Conservation (phyloP, 257 asterid genomes). For the Petunia secreta region DNA sequence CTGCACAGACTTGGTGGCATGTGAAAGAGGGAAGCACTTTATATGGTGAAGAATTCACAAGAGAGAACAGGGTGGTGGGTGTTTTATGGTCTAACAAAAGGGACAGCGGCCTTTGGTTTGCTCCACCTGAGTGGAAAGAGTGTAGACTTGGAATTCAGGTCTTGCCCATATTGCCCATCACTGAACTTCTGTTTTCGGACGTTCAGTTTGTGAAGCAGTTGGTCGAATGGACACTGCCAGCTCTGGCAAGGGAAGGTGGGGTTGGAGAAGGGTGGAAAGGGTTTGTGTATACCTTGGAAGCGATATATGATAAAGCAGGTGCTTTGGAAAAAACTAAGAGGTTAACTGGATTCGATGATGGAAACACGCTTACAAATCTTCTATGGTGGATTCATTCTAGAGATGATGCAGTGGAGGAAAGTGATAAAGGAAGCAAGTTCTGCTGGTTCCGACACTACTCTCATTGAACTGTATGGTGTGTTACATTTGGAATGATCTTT, state of each 20-base stretch:
- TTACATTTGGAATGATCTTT: neutral
- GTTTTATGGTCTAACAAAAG: slow-evolving; percentile 89
- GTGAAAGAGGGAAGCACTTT: slow-evolving; percentile 53
- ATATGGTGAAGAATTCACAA: slow-evolving; percentile 61
- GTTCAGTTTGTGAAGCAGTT: slow-evolving; percentile 56
- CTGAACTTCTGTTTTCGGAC: slow-evolving; percentile 75
- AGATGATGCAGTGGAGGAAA: slow-evolving; percentile 41
- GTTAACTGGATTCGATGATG: slow-evolving; percentile 75
- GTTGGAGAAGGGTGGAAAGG: slow-evolving; percentile 99
- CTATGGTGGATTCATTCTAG: slow-evolving; percentile 93
- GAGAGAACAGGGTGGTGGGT: slow-evolving; percentile 77
- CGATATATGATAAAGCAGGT: slow-evolving; percentile 59
- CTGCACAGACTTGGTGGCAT: slow-evolving; percentile 97
- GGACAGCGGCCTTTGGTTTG: slow-evolving; percentile 91
- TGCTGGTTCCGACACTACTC: slow-evolving; percentile 79
- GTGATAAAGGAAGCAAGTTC: slow-evolving; percentile 46
- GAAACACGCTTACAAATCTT: slow-evolving; percentile 77
- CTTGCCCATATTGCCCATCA: slow-evolving; percentile 76
- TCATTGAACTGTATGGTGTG: slow-evolving; percentile 41
- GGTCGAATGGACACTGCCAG: slow-evolving; percentile 79
- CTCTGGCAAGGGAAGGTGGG: slow-evolving; percentile 66
- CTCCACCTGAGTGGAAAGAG: slow-evolving; percentile 83
- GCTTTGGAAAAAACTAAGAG: slow-evolving; percentile 56
- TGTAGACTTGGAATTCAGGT: slow-evolving; percentile 82
- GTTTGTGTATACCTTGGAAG: slow-evolving; percentile 75